phyloP scores from a whole-genome alignment of 2,329 filamentous ascomycete species.

The Nemania sp. region DNA sequence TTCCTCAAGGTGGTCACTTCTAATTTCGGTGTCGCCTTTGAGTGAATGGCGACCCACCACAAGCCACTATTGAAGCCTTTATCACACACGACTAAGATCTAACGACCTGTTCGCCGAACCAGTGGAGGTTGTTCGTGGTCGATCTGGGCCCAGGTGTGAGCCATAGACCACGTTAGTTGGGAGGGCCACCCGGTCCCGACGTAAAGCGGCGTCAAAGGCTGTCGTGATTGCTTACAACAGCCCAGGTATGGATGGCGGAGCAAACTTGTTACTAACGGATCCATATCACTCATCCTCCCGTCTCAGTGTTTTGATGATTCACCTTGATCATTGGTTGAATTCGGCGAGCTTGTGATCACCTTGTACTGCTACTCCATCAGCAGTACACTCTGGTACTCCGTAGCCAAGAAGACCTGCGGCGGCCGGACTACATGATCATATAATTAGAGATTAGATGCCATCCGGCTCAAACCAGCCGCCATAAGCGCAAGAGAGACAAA shows the following conservation, averaged over 20 bases:
- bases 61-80: slow-evolving; percentile 10
- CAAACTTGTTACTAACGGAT: slow-evolving; percentile 17
- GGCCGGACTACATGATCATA: background rate
- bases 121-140: background rate
- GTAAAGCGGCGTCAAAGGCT: slow-evolving; percentile 16
- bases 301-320: background rate
- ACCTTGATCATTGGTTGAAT: slow-evolving; percentile 13
- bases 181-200: background rate
- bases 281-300: slow-evolving; percentile 2
- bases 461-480: background rate
- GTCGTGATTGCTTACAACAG: background rate
- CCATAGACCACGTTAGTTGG: background rate
- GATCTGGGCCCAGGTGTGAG: background rate
- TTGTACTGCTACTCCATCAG: background rate
- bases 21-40: background rate
- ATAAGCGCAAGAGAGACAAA: background rate
- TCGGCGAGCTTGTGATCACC: background rate
- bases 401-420: background rate
- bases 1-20: background rate
- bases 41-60: background rate
- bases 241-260: slow-evolving; percentile 3
- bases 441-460: too few relatives aligned
- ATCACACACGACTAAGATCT: background rate
- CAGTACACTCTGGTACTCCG: background rate
- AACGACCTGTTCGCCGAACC: slow-evolving; percentile 7